Conservation (phyloP, 257 asterid species). For the Penstemon davidsonii region DNA sequence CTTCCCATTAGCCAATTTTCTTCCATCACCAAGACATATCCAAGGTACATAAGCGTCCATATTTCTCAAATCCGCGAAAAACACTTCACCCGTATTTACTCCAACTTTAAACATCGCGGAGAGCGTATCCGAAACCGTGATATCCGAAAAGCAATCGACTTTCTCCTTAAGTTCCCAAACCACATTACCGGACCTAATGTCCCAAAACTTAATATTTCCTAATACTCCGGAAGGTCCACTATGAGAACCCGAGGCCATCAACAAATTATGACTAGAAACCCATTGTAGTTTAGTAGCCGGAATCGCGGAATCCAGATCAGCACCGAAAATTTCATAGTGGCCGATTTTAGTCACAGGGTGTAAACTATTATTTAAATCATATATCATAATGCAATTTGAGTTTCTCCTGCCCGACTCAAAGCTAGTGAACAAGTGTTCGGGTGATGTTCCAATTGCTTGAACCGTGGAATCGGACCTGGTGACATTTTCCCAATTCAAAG, state of each 20-base stretch:
- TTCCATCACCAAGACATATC: conserved; percentile 72
- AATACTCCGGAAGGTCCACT: conserved; percentile 82
- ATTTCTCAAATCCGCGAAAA: conserved; percentile 64
- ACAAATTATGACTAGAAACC: conserved; percentile 65
- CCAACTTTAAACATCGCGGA: conserved; percentile 75
- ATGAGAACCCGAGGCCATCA: conserved; percentile 97
- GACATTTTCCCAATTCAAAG: conserved; percentile 89
- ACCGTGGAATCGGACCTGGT: conserved; percentile 88
- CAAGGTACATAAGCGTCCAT: conserved; percentile 53
- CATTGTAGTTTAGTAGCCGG: conserved; percentile 87
- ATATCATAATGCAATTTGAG: conserved; percentile 83
- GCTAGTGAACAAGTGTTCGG: conserved; percentile 71
- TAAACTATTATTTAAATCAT: conserved; percentile 56
- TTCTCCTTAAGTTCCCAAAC: conserved; percentile 76
- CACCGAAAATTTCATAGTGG: conserved; percentile 84
- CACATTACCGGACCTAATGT: conserved; percentile 65
- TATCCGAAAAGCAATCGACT: conserved; percentile 83
- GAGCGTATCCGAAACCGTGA: conserved; percentile 53
- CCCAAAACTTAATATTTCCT: conserved; percentile 86
- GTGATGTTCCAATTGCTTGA: conserved; percentile 75
- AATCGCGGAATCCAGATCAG: conserved; percentile 84
- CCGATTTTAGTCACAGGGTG: conserved; percentile 58
- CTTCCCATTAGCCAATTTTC: conserved; percentile 64
- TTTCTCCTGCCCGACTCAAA: conserved; percentile 88
- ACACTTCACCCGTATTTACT: conserved; percentile 76